Evolutionary conservation across 352 stramenopile genomes (phyloP), one percentile per base, ranked within the genome.

Genomic region (Pythium aristosporum): DNA sequence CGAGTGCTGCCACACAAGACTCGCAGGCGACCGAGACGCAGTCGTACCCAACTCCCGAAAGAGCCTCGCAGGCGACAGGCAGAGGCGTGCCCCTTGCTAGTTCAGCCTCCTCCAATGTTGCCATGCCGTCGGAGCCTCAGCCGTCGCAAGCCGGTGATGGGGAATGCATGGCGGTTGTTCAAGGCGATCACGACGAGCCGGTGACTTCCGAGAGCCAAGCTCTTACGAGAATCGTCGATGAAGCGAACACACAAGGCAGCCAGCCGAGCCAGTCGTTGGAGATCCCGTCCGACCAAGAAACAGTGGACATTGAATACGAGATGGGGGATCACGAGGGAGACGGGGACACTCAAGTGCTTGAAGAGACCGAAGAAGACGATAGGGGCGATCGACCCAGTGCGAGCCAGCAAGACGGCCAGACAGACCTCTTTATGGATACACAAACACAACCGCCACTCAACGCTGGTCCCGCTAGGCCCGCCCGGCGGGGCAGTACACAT

Each of bases 401-500:
- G 41, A 67, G 61, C 44, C 61, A 61, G 43, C 61, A 67, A 43
- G 61, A 67, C 44, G 61, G 61, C 21, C 61, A 67, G 21, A 41
- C 51, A 1, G 61, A 67, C 52, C 52, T 61, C 42, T 67, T 42
- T 51, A 67, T 67, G 61, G 21, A 67, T 1, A 57, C 57, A 3
- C 57, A 64, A 21, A 57, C 57, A 3, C 57, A 64, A n/a, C 55
- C 55, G 1, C 11, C 34, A 39, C 41, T 18, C 9, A 30, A 62
- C 18, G 21, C 18, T 7, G 54, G 30, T 7, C 43, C 54, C 16
- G 34, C 44, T 4, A 55, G 54, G 57, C 28, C 21, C 46, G 46
- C 15, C 3, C 46, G 46, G 13, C 21, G 11, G 34, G 11, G 34
- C 11, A 10, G 34, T 39, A 39, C 8, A 5, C 25, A 30, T 39